These are phyloP conservation scores for Hydrangea macrophylla DNA, from an alignment of 148 eudicot genomes.

Conservation along the genomic window DNA sequence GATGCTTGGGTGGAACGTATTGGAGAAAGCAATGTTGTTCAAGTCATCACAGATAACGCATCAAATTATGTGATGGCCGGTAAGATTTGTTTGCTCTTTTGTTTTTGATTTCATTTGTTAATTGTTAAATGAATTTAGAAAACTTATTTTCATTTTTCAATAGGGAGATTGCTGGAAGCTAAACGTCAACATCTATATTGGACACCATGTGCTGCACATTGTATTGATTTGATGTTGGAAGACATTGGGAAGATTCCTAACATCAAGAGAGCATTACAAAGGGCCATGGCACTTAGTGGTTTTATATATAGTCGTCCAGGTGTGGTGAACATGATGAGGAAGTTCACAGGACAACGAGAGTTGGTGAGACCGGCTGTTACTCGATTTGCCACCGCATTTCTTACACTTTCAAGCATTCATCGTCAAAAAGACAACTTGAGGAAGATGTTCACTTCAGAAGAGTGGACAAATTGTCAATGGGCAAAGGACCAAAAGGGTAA, in stretches of 20 bases:
- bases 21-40: not conserved
- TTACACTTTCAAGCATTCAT: not conserved
- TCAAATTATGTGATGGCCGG: not conserved
- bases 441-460: slow-evolving; percentile 11
- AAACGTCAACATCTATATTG: not conserved
- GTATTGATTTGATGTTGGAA: too few relatives aligned
- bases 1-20: not conserved
- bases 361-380: slow-evolving; percentile 2
- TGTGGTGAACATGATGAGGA: slow-evolving; percentile 15
- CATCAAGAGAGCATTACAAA: not conserved
- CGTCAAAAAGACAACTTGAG: not conserved
- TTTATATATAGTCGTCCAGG: not conserved
- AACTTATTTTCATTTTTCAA: too few relatives aligned
- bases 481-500: not conserved
- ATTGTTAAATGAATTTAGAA: too few relatives aligned
- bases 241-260: too few relatives aligned
- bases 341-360: not conserved
- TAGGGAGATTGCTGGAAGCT: not conserved
- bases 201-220: too few relatives aligned
- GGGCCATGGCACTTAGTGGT: not conserved
- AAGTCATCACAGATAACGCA: not conserved
- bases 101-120: too few relatives aligned
- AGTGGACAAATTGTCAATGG: slow-evolving; percentile 2
- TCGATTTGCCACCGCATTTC: slow-evolving; percentile 16
- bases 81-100: not conserved